A percentile compares a stretch with the other conserved stretches of the same genome.
Conservation (phyloP, 345 rosid genomes). For the Rhodomyrtus tomentosa region DNA sequence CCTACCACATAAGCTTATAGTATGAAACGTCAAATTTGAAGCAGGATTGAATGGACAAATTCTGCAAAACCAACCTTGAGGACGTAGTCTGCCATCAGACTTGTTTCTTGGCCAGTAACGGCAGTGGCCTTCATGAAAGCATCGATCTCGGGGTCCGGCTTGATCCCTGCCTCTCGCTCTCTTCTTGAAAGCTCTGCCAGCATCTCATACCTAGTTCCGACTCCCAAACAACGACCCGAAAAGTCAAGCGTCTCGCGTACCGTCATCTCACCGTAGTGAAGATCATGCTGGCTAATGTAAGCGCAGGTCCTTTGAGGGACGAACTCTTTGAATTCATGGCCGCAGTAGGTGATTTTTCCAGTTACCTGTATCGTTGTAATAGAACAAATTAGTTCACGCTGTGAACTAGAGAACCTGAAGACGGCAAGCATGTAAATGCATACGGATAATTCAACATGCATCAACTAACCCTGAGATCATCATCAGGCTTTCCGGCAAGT, state of each 20-base stretch:
- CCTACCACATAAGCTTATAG: neutral
- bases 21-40: neutral
- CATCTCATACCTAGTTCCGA: slow-evolving; percentile 22
- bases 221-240: slow-evolving; percentile 31
- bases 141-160: slow-evolving; percentile 25
- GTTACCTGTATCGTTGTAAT: slow-evolving; percentile 4
- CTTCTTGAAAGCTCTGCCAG: slow-evolving; percentile 24
- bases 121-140: slow-evolving; percentile 28
- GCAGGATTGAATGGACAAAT: neutral
- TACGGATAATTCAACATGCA: neutral
- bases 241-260: slow-evolving; percentile 38
- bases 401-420: neutral
- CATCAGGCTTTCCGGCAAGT: slow-evolving; percentile 22
- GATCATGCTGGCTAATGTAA: slow-evolving; percentile 29
- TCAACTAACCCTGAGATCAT: slow-evolving; percentile 15
- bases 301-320: slow-evolving; percentile 35
- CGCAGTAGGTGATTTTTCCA: slow-evolving; percentile 32
- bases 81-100: slow-evolving; percentile 18
- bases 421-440: neutral
- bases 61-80: slow-evolving; percentile 20
- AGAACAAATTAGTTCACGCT: neutral
- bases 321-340: slow-evolving; percentile 29
- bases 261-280: slow-evolving; percentile 36
- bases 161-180: slow-evolving; percentile 24
- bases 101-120: slow-evolving; percentile 18